Conservation (phyloP, 495 filamentous ascomycete species). For the Aspergillus bridgeri region DNA sequence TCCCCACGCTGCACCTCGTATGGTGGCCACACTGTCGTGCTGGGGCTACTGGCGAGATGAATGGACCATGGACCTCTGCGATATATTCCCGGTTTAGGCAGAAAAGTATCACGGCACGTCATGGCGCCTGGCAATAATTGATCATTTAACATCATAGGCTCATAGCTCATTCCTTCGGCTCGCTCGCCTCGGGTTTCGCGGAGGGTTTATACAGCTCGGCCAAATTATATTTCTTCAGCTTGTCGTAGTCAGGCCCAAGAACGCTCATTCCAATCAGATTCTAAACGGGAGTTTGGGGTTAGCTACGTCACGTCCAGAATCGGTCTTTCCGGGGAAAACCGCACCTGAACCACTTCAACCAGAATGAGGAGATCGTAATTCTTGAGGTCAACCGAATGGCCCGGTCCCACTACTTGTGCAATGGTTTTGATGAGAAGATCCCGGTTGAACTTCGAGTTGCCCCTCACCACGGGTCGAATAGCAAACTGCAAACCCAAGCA, state of each 20-base stretch:
- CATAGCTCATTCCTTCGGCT: neutral
- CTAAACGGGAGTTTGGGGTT: constrained; percentile 32
- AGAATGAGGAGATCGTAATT: constrained; percentile 81
- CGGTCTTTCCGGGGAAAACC: constrained; percentile 15
- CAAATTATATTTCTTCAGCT: constrained; percentile 68
- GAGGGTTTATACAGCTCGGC: constrained; percentile 59
- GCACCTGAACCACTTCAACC: constrained; percentile 85
- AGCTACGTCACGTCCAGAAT: constrained; percentile 6
- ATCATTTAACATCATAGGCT: neutral
- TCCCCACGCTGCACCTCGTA: no score
- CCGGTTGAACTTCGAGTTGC: constrained; percentile 71
- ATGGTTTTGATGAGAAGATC: constrained; percentile 75
- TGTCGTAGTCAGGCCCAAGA: constrained; percentile 64
- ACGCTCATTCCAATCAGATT: constrained; percentile 79
- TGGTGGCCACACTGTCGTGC: no score
- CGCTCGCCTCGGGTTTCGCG: constrained; percentile 2
- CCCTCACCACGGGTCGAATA: constrained; percentile 79
- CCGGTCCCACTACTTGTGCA: constrained; percentile 60
- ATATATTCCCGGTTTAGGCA: no score
- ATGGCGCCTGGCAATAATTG: no score
- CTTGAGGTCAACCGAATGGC: constrained; percentile 80
- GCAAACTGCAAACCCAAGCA: constrained; percentile 61
- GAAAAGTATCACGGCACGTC: no score
- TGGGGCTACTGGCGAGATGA: no score
- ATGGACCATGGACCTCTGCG: no score